Evolutionary conservation across 345 rosid genomes (phyloP), one percentile per base, ranked within the genome.

Genomic region (Trapa bicornis): DNA sequence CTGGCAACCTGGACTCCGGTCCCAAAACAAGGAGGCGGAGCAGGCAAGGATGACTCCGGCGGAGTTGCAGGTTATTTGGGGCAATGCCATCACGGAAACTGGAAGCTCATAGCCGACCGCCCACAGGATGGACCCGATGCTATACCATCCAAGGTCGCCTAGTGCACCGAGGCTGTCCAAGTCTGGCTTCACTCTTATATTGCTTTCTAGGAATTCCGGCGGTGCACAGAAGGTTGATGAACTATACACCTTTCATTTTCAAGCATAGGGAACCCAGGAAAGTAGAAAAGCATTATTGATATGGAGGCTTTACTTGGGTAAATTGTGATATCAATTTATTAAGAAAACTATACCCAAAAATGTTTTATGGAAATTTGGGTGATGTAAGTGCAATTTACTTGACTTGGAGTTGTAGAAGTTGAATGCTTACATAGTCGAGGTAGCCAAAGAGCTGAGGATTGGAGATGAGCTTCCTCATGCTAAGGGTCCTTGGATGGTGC

Each of bases 131-230:
- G 89, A 83, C 10, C 83, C 81, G 36, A 87, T 73, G 69, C 86
- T 75, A 57, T 86, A 84, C 92, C 94, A 89, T 1, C 91, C 94
- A 12, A 78, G 66, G 71, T 84, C 89, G 47, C 94, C 89, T 0
- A 90, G 80, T 11, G 83, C 88, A 36, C 94, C 92, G 1, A 84
- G 77, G 1, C 70, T 67, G 67, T 87, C 94, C 79, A 87, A 65
- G 11, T 86, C 86, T 16, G 82, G 73, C 56, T 77, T 85, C 4
- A 72, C 79, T 53, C 86, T 67, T 36, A 80, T 77, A 70, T 80
- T 68, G 2, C 61, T 52, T 60, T 75, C 74, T 0, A 80, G 47
- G 67, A 76, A 78, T 29, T 80, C 80, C 0, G 67, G 60, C 1
- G 74, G 74, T 35, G 73, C 66, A 2, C 70, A 38, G 45, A 66